Conservation (phyloP, 2,329 filamentous ascomycete species). For the Aspergillus amoenus region DNA sequence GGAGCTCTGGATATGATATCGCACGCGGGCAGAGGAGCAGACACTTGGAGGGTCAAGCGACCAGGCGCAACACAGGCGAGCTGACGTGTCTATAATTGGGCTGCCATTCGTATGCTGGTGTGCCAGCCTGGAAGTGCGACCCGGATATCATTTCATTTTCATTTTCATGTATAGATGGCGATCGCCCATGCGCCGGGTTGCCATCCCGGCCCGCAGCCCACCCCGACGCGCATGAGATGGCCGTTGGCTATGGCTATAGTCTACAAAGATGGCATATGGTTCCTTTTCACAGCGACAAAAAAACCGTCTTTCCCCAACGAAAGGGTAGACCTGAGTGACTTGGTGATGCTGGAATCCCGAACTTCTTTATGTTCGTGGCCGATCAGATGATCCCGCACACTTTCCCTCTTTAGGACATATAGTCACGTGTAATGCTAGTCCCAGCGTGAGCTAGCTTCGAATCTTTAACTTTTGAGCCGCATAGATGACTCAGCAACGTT, state of each 20-base stretch:
- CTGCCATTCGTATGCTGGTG: neutral
- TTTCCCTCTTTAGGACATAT: slow-evolving; percentile 11
- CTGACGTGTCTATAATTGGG: neutral
- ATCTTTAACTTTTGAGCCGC: slow-evolving; percentile 42
- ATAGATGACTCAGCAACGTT: slow-evolving; percentile 21
- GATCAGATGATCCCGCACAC: slow-evolving; percentile 19
- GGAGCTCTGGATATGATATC: neutral
- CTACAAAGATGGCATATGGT: neutral
- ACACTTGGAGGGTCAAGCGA: neutral
- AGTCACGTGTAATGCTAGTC: slow-evolving; percentile 24
- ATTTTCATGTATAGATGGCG: slow-evolving; percentile 6
- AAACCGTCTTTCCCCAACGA: too few species aligned
- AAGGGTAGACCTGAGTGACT: too few species aligned
- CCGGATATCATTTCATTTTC: neutral
- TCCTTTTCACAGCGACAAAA: neutral
- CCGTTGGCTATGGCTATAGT: neutral
- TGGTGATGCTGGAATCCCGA: neutral
- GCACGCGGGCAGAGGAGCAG: neutral
- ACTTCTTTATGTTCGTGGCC: neutral
- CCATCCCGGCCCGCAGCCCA: neutral
- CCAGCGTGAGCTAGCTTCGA: slow-evolving; percentile 14
- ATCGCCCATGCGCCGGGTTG: neutral
- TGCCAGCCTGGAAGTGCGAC: neutral
- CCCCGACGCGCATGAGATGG: neutral
- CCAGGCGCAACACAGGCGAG: neutral